Conservation (phyloP, 306 rosid genomes). For the Spatholobus suberectus region DNA sequence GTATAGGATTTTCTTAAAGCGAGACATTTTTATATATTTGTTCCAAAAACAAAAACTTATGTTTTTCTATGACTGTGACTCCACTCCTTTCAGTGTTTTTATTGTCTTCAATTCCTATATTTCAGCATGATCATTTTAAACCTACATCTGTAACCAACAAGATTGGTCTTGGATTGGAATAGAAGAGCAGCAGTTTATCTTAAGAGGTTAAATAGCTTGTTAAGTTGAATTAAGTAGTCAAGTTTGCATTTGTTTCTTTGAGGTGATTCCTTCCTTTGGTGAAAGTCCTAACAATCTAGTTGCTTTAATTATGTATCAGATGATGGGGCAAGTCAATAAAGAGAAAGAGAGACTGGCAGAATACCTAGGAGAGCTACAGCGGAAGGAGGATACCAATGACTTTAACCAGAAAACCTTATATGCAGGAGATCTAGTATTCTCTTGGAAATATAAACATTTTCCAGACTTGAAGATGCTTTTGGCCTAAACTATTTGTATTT, state of each 20-base stretch:
- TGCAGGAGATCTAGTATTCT: slow-evolving; percentile 34
- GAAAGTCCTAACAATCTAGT: slow-evolving; percentile 9
- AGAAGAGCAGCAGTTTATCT: background rate
- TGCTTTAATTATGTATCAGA: slow-evolving; percentile 51
- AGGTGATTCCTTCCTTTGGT: background rate
- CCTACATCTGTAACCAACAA: background rate
- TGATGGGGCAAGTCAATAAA: slow-evolving; percentile 83
- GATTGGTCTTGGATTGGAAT: slow-evolving; percentile 9
- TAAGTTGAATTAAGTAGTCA: background rate
- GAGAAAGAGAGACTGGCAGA: slow-evolving; percentile 90
- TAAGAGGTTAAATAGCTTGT: background rate
- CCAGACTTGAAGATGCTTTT: background rate
- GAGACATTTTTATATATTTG: background rate
- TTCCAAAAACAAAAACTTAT: background rate
- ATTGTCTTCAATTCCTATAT: background rate
- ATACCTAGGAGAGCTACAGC: slow-evolving; percentile 64
- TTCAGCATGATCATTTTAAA: background rate
- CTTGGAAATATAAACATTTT: slow-evolving; percentile 29
- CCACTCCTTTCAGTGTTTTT: background rate
- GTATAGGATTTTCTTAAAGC: background rate
- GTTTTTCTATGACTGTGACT: background rate
- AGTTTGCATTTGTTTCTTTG: background rate
- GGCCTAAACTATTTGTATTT: no score
- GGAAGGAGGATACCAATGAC: slow-evolving; percentile 93
- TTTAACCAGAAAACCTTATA: slow-evolving; percentile 82